Conservation (phyloP, 2,329 filamentous ascomycete species). For the Canariomyces notabilis region DNA sequence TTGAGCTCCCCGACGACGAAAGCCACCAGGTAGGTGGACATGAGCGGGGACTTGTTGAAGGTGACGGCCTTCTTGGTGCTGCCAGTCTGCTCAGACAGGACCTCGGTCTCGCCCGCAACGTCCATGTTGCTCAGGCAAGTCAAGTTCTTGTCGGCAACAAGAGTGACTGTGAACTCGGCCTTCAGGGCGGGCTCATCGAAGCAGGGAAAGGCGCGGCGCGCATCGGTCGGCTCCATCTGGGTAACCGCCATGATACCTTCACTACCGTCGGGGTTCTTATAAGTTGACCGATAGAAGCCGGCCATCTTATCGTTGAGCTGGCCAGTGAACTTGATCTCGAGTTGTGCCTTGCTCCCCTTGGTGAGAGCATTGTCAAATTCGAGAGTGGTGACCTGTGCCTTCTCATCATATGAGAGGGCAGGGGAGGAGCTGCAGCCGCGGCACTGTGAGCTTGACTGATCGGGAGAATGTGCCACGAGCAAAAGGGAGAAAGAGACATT, state of each 20-base stretch:
- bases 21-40: slow-evolving; percentile 94
- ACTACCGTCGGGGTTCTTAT: slow-evolving; percentile 74
- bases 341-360: slow-evolving; percentile 70
- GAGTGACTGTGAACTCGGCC: slow-evolving; percentile 83
- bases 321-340: slow-evolving; percentile 73
- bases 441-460: slow-evolving; percentile 13
- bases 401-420: slow-evolving; percentile 67
- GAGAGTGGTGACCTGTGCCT: slow-evolving; percentile 76
- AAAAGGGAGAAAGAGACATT: background rate
- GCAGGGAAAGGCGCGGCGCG: slow-evolving; percentile 86
- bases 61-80: slow-evolving; percentile 76
- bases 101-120: slow-evolving; percentile 70
- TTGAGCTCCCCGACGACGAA: slow-evolving; percentile 94
- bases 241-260: slow-evolving; percentile 81
- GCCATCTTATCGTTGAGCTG: slow-evolving; percentile 85
- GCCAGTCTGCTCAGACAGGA: slow-evolving; percentile 58
- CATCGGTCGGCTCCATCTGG: slow-evolving; percentile 96
- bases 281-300: slow-evolving; percentile 85
- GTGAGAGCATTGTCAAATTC: slow-evolving; percentile 68
- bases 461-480: slow-evolving; percentile 12
- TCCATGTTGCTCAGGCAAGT: slow-evolving; percentile 98
- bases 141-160: slow-evolving; percentile 83
- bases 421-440: slow-evolving; percentile 54
- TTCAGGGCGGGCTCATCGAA: slow-evolving; percentile 96
- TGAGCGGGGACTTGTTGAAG: slow-evolving; percentile 86